A percentile compares a stretch with the other conserved stretches of the same genome.
phyloP scores from a whole-genome alignment of 768 basidiomycete genomes.

The Mycena capillaripes region DNA sequence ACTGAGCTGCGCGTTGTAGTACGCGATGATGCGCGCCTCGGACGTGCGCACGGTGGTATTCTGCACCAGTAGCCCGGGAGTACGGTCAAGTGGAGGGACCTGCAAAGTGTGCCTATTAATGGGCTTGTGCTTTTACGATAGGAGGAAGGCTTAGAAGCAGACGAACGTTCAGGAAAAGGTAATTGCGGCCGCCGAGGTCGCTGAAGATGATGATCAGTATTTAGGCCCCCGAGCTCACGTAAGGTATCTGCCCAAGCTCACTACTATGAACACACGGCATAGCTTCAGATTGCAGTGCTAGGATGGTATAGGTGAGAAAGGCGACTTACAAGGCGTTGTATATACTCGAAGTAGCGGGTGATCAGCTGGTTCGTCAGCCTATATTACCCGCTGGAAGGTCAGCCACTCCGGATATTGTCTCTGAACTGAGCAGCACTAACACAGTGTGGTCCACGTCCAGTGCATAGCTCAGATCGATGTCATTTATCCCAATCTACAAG shows the following conservation, averaged over 20 bases:
- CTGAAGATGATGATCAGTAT: constrained; percentile 39
- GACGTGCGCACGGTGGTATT: constrained; percentile 44
- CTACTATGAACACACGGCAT: constrained; percentile 34
- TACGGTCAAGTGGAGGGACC: constrained; percentile 38
- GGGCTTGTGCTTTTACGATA: constrained; percentile 25
- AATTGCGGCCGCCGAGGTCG: constrained; percentile 56
- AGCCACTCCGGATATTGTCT: constrained; percentile 5
- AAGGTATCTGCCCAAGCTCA: constrained; percentile 18
- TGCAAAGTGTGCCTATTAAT: background rate
- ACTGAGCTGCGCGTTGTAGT: constrained; percentile 26
- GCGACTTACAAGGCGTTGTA: constrained; percentile 45
- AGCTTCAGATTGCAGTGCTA: constrained; percentile 2
- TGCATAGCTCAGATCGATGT: constrained; percentile 53
- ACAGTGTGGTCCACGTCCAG: constrained; percentile 42
- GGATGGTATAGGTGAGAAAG: background rate
- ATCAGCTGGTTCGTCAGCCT: constrained; percentile 49
- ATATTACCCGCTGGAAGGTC: constrained; percentile 6
- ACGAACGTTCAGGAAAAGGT: constrained; percentile 62
- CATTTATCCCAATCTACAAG: constrained; percentile 61
- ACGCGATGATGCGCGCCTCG: constrained; percentile 44
- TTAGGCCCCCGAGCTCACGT: background rate
- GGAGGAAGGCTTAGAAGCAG: constrained; percentile 55
- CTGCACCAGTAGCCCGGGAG: constrained; percentile 50
- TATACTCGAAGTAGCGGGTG: constrained; percentile 50
- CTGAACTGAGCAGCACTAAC: constrained; percentile 13